Evolutionary conservation across 495 filamentous ascomycete genomes (phyloP), one percentile per base, ranked within the genome.

Genomic region (Aspergillus campestris): DNA sequence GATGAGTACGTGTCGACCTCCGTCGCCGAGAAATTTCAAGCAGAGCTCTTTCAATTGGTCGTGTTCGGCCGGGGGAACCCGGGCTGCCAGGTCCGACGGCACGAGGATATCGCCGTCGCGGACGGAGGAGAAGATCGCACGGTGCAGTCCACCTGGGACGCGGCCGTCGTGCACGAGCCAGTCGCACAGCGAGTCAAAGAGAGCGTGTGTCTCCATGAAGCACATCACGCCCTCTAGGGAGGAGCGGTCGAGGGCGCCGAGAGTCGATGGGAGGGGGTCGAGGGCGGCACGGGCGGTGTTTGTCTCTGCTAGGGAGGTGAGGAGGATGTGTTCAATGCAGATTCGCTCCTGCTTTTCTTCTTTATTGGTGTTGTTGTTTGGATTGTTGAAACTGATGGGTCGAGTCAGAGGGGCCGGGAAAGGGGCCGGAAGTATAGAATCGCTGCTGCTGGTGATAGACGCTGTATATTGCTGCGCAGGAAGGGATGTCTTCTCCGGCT

Each of bases 111-210:
- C 47, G 7, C 53, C 47, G 0, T 56, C 3, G 55, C 40, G 18
- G 18, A 24, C 6, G 38, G 38, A 37, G 11, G 39, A 24, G 30
- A 50, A 31, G n/a, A 63, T 39, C 5, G 56, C 11, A 3, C 35
- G 7, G 0, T 47, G 49, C 0, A 57, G 47, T 6, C 49, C 43
- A 13, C 18, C 40, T 3, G 43, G 44, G n/a, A 51, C 38, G 30
- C 34, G 38, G 35, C 49, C 57, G 35, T 70, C 56, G 5, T 34
- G 38, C 8, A 64, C 38, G 18, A 75, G 46, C 11, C 56, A 57
- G 8, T 59, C 51, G 36, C 60, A 66, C 48, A 66, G 67, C 12
- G 54, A 48, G 15, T 70, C 63, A 18, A 74, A 59, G 47, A 73
- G 65, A 31, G 59, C 53, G 34, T 68, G 60, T 7, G 49, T 40